phyloP scores from a whole-genome alignment of 2,329 filamentous ascomycete genomes.

The Aspergillus sp. region DNA sequence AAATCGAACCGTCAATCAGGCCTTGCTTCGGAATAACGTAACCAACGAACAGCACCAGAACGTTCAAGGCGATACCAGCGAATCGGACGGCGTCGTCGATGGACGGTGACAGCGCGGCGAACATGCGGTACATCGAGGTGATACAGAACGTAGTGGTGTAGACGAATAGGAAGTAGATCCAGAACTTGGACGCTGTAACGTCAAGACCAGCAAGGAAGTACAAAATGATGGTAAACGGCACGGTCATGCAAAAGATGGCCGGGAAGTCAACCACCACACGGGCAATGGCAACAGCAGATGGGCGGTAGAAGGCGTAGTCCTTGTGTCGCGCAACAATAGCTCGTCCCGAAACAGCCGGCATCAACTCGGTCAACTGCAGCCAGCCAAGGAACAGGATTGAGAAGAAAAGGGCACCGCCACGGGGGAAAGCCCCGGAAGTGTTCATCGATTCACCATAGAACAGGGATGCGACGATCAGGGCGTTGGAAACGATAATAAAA shows the following conservation, averaged over 20 bases:
- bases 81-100: constrained; percentile 71
- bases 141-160: constrained; percentile 66
- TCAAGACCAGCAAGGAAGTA: constrained; percentile 69
- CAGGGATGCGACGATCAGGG: constrained; percentile 75
- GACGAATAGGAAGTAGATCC: constrained; percentile 68
- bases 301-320: constrained; percentile 72
- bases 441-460: constrained; percentile 71
- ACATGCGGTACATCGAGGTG: constrained; percentile 68
- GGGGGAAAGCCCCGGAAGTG: constrained; percentile 65
- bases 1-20: constrained; percentile 63
- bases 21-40: constrained; percentile 71
- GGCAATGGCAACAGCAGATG: constrained; percentile 66
- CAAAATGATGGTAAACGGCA: constrained; percentile 65
- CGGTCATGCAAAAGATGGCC: constrained; percentile 61
- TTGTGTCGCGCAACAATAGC: constrained; percentile 70
- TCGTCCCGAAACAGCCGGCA: constrained; percentile 74
- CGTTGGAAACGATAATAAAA: constrained; percentile 76
- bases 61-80: constrained; percentile 63
- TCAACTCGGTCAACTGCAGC: constrained; percentile 78
- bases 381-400: constrained; percentile 69
- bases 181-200: constrained; percentile 65
- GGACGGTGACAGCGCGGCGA: constrained; percentile 65
- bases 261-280: constrained; percentile 68
- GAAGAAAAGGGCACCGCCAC: constrained; percentile 69
- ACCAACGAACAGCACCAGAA: constrained; percentile 67